Base-by-base conservation (phyloP, 176 grass and related monocot genomes). In the Elaeis guineensis region DNA sequence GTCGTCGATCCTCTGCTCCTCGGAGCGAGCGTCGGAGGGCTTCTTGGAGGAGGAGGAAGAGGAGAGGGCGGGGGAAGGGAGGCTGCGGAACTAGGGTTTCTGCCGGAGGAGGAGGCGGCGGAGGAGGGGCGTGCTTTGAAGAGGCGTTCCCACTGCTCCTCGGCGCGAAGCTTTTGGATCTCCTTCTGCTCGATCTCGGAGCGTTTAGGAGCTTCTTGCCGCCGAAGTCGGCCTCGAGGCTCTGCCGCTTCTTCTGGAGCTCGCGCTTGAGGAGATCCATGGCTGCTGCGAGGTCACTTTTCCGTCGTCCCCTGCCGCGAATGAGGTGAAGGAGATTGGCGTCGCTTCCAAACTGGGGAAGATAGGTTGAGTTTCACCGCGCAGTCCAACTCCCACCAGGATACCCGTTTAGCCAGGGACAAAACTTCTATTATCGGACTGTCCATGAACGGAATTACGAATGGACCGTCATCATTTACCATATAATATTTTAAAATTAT, bases 231-330 rank as follows among this genome's bases (percentile, higher is more conserved):
- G 67, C 75, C 63, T 67, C 49, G 16, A 85, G 75, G 48, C 69
- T 72, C 69, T 87, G 73, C 50, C 91, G 59, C 83, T 96, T 96
- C 78, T 75, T 79, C 78, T 79, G 80, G 23, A 96, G 69, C 69
- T 96, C 91, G 54, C 69, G 21, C 72, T 82, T 90, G 53, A 96
- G 78, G 21, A 96, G 83, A 90, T 96, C 91, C 86, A 96, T 96
- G 29, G 19, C 58, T 8, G 32, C 6, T 4, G 32, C 4, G 5
- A 35, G 32, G 32, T 8, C 32, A 0, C 32, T 35, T 2, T 35
- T 35, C 32, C 32, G 32, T 35, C 32, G 32, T 35, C 32, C 32
- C 32, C 32, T 6, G 4, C 0, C 4, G 0, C 6, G 29, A 0
- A 5, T 30, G 3, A 30, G 29, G 29, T 5, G 5, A 6, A 30